phyloP scores from a whole-genome alignment of 2,329 filamentous ascomycete genomes.

The Pseudogymnoascus sp. region DNA sequence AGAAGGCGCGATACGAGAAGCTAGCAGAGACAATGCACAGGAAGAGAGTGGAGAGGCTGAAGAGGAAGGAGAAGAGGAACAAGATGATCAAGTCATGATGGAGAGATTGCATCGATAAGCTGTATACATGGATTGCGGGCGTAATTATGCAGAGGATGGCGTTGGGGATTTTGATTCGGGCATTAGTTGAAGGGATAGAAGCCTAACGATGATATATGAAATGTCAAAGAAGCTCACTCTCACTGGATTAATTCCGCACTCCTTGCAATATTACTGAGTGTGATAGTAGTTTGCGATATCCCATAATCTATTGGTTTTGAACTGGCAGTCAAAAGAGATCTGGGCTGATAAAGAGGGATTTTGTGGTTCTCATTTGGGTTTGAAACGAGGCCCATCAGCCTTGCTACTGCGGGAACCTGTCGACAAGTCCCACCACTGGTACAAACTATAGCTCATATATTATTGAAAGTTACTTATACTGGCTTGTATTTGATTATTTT shows the following conservation, averaged over 20 bases:
- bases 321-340: background rate
- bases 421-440: background rate
- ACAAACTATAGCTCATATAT: background rate
- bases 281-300: background rate
- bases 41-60: conserved; percentile 87
- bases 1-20: conserved; percentile 86
- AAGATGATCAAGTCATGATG: conserved; percentile 65
- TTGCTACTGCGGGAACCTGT: background rate
- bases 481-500: background rate
- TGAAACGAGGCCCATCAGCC: background rate
- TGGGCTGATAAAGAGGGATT: background rate
- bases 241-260: background rate
- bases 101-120: background rate
- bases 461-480: background rate
- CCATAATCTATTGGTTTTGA: background rate
- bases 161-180: conserved; percentile 14
- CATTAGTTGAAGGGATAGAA: background rate
- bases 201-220: conserved; percentile 6
- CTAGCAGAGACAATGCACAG: conserved; percentile 97
- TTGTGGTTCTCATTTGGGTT: background rate
- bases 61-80: conserved; percentile 94
- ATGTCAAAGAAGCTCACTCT: conserved; percentile 3
- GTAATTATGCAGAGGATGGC: conserved; percentile 15
- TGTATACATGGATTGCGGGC: conserved; percentile 13
- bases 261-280: too few species aligned